Base-by-base conservation (phyloP, 345 rosid genomes). In the Moringa oleifera region DNA sequence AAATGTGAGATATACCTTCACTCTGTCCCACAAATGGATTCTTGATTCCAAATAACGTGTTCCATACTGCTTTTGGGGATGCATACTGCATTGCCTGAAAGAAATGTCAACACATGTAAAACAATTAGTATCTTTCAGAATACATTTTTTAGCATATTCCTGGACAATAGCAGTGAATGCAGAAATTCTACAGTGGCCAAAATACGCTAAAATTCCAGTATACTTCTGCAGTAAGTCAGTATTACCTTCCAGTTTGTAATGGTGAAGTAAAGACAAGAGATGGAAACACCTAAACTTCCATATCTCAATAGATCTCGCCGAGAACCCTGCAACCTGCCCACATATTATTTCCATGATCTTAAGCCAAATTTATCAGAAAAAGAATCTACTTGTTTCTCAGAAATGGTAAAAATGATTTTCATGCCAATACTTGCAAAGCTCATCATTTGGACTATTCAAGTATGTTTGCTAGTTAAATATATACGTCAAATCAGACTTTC, bases 241-340 rank as follows among this genome's bases (percentile, higher is more conserved):
- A 57, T 64, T 62, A 93, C 98, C 97, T 93, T 88, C 91, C 90
- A 70, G 81, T 89, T 90, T 65, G 81, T 58, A 69, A 76, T 33
- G 15, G 83, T 58, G 18, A 79, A 90, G 79, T 63, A 65, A 52
- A 88, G 77, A 77, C 97, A 93, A 64, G 89, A 86, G 20, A 90
- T 55, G 58, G 94, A 71, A 72, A 93, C 58, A 9, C 89, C 98
- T 70, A 90, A 79, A 75, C 96, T 90, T 77, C 87, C 97, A 19
- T 86, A 90, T 80, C 91, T 85, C 73, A 93, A 25, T 68, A 93
- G 55, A 55, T 93, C 84, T 65, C 96, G 84, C 71, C 97, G 83
- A 70, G 94, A 83, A 74, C 85, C 91, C 91, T 84, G 94, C 78
- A 86, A 87, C 94, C 97, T 93, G 97, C 78, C 80, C 81, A 86